Evolutionary conservation across 352 stramenopile species (phyloP), one percentile per base, ranked within the genome.

Genomic region (Phytophthora sp.): DNA sequence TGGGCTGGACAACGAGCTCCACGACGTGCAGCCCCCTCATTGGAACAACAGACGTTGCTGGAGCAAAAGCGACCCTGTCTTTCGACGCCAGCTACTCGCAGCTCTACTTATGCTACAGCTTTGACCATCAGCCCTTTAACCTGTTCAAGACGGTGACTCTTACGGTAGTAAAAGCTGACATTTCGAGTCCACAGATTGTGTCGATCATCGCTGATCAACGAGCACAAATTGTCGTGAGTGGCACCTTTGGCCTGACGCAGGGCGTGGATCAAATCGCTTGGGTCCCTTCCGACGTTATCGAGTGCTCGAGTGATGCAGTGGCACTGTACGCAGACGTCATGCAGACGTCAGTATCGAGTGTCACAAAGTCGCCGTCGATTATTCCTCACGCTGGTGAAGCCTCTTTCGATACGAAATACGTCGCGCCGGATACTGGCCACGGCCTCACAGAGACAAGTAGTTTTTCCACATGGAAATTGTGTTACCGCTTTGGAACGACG

Each of bases 41-140:
- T 16, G 63, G 59, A 0, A 54, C 81, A 18, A 64, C 69, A 0
- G 35, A 76, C 20, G 70, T 91, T 0, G 57, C 47, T 0, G 74
- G 85, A 8, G 54, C 56, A 3, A 70, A 76, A 56, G 63, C 61
- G 0, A 69, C 49, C 4, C 46, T 89, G 1, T 27, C 61, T 1
- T 86, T 89, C 47, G 20, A 55, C 2, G 53, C 69, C 7, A 72
- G 63, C 4, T 84, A 80, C 56, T 51, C 71, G 0, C 66, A 72
- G 21, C 57, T 90, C 15, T 71, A 59, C 21, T 50, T 91, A 7
- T 91, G 83, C 46, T 91, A 90, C 41, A 91, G 83, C 41, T 91
- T 90, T 57, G 64, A 78, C 30, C 60, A 69, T 2, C 79, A 91
- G 33, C 80, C 79, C 4, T 90, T 88, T n/a, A 56, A 71, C n/a